phyloP scores from a whole-genome alignment of 441 rosid species.

The Macaranga tanarius region DNA sequence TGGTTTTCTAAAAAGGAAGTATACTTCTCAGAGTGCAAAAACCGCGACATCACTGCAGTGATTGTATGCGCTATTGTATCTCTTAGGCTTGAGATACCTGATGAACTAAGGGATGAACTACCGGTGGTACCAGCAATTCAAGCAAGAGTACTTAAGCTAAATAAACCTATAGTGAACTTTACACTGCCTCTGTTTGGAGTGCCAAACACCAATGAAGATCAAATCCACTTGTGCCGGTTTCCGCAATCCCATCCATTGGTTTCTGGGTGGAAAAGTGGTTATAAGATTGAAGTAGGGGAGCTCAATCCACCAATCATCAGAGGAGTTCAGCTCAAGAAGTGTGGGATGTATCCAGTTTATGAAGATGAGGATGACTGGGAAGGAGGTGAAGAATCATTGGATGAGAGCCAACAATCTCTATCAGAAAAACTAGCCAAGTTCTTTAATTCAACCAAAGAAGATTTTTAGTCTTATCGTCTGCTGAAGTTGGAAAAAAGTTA shows the following conservation, averaged over 20 bases:
- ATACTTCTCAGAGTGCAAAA: constrained; percentile 33
- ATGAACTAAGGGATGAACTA: constrained; percentile 29
- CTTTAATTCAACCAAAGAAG: constrained; percentile 24
- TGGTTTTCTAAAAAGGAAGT: constrained; percentile 47
- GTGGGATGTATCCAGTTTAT: constrained; percentile 36
- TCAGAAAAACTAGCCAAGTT: constrained; percentile 40
- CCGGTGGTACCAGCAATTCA: constrained; percentile 41
- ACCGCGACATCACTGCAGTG: constrained; percentile 43
- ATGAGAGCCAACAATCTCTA: constrained; percentile 29
- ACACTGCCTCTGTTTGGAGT: constrained; percentile 43
- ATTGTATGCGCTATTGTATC: constrained; percentile 50
- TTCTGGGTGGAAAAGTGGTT: constrained; percentile 32
- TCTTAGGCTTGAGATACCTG: constrained; percentile 29
- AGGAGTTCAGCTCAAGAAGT: constrained; percentile 38
- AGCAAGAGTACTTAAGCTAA: constrained; percentile 32
- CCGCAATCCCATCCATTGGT: constrained; percentile 37
- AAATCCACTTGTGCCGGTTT: constrained; percentile 54
- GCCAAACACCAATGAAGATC: constrained; percentile 43
- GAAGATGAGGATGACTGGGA: constrained; percentile 42
- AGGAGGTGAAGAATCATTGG: constrained; percentile 37
- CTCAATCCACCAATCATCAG: constrained; percentile 14
- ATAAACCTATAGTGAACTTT: not conserved
- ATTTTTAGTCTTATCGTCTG: not conserved
- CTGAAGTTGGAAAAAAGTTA: not conserved
- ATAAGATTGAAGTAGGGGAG: constrained; percentile 25